Base-by-base conservation (phyloP, 2,329 filamentous ascomycete genomes). In the Penicillium sp. region DNA sequence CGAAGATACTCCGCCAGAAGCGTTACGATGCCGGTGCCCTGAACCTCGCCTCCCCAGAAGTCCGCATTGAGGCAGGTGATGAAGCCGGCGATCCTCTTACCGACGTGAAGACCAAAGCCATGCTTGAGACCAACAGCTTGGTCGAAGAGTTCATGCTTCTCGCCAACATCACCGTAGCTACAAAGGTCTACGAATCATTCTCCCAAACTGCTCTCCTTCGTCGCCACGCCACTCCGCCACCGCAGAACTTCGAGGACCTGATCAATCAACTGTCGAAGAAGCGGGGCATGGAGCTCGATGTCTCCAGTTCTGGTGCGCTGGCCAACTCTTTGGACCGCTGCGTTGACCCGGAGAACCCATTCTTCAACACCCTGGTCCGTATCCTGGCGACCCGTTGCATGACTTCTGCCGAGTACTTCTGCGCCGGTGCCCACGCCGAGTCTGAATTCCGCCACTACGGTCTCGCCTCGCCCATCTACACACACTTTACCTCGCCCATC, bases 91-190 rank as follows among this genome's bases (percentile, higher is more conserved):
- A 98, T 72, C 94, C 95, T 0, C 89, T 96, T 55, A 76, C 78
- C 10, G 95, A 98, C 69, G 91, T 99, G 67, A 92, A 98, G 81
- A 96, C 93, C 6, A 99, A 99, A 79, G 85, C 93, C 69, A 87
- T 93, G 53, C 87, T 99, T 39, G 93, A 95, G 71, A 99, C 95
- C 54, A 99, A 98, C 80, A 97, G 94, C 22, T 85, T 99, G 5
- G 96, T 99, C 31, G 95, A 99, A 74, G 95, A 99, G 74, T 98
- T 99, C 83, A 99, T 99, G 95, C 83, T 99, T 72, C 90, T 98
- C 74, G 96, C 95, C 82, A 99, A 99, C 79, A 92, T 92, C 71
- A 94, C 89, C 67, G 96, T 99, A 33, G 95, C 94, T 6, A 85
- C 87, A 65, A 94, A 92, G 75, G 96, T 96, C 72, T 92, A 96